phyloP scores from a whole-genome alignment of 306 rosid genomes.

The Begonia loranthoides region DNA sequence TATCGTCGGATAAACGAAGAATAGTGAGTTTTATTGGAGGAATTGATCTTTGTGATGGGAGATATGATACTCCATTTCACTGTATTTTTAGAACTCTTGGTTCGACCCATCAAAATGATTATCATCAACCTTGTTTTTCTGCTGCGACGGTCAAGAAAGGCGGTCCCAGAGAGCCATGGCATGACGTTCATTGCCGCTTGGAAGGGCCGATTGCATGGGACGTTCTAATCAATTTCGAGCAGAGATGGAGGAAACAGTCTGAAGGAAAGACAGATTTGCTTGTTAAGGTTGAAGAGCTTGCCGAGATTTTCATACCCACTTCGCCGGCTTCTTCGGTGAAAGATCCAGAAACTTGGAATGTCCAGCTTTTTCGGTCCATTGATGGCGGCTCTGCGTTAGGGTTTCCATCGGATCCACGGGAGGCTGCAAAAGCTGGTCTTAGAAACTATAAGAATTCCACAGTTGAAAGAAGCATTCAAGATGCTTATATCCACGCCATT shows the following conservation, averaged over 20 bases:
- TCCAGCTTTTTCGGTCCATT: conserved; percentile 30
- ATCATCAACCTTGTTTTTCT: conserved; percentile 27
- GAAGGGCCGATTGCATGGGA: conserved; percentile 43
- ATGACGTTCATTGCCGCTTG: conserved; percentile 29
- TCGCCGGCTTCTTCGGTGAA: conserved; percentile 8
- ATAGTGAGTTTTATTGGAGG: conserved; percentile 39
- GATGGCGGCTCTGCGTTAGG: conserved; percentile 34
- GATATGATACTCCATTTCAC: conserved; percentile 40
- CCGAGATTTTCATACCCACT: conserved; percentile 13
- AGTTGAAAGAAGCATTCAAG: conserved; percentile 35
- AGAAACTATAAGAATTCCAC: conserved; percentile 15
- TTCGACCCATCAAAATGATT: conserved; percentile 21
- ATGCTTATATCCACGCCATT: conserved; percentile 35
- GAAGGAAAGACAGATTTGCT: conserved; percentile 9
- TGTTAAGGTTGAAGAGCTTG: conserved; percentile 10
- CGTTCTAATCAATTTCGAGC: conserved; percentile 34
- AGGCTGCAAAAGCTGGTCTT: conserved; percentile 18
- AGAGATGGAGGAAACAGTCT: conserved; percentile 30
- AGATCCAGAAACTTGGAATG: conserved; percentile 34
- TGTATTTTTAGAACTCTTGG: conserved; percentile 24
- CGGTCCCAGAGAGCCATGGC: conserved; percentile 53
- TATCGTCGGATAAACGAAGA: conserved; percentile 9
- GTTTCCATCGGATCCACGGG: conserved; percentile 13
- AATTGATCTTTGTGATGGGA: conserved; percentile 45
- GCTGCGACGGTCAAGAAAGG: conserved; percentile 25